Evolutionary conservation across 2,329 filamentous ascomycete species (phyloP), one percentile per base, ranked within the genome.

Genomic region (Metarhizium guizhouense): DNA sequence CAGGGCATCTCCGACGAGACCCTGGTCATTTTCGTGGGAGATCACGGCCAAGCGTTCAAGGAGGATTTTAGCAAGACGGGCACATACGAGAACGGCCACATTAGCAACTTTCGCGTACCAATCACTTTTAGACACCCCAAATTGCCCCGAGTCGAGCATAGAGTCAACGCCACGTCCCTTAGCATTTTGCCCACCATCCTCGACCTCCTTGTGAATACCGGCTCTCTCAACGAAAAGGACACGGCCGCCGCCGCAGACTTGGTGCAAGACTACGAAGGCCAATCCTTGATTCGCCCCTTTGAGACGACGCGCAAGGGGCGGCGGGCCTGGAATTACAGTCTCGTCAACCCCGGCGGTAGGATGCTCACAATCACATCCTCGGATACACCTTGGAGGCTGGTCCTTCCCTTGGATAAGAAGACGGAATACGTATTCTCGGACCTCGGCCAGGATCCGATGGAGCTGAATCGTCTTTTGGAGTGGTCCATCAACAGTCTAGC

Each of bases 131-230:
- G 64, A 18, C 68, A 71, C 53, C 69, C 68, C 1, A 54, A 64
- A 16, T 60, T 71, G 13, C 68, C 68, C 2, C 60, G 63, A 11
- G 54, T 70, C 0, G 51, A 59, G 29, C 54, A 54, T 20, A 61
- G 64, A 25, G 64, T 68, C 58, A 57, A 67, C 29, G 63, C 65
- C 4, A 67, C 67, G 7, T 70, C 69, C 13, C 58, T 68, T 32
- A 67, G 66, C n/a, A 67, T 71, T 34, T 59, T 71, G 1, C 69
- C 68, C 4, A 70, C 67, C 3, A 65, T 71, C 25, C 63, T 71
- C 25, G 69, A 71, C 45, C 64, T 71, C 0, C 67, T 71, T 34
- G 57, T 70, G 52, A 63, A 65, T 49, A 69, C 63, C 5, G 63
- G 60, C 25, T 71, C 69, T 13, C 64, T 71, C 18, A 65, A 62